Conservation (phyloP, 2,329 filamentous ascomycete species). For the Didymellaceae sp. region DNA sequence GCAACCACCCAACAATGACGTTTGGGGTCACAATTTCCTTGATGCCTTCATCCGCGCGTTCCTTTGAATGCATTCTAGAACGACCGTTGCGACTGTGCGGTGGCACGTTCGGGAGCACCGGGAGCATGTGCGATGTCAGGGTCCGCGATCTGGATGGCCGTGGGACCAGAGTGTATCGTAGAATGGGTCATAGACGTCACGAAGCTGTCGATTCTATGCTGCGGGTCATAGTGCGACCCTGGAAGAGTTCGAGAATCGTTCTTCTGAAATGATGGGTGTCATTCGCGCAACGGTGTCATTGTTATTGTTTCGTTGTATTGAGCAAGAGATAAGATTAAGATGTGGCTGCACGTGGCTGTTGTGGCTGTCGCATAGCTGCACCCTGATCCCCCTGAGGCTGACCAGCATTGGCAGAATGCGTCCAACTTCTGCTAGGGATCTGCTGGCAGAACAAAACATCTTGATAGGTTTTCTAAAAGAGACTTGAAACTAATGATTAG, state of each 20-base stretch:
- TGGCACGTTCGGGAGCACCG: neutral
- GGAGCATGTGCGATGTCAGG: constrained; percentile 14
- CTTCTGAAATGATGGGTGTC: neutral
- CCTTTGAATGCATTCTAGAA: constrained; percentile 4
- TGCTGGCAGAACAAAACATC: constrained; percentile 5
- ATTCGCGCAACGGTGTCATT: neutral
- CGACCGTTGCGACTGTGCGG: neutral
- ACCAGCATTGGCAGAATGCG: constrained; percentile 1
- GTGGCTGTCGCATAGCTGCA: neutral
- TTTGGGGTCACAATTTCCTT: neutral
- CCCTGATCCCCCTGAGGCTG: constrained; percentile 1
- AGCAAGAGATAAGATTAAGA: neutral
- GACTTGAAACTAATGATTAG: neutral
- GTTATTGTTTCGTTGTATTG: neutral
- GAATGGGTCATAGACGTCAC: constrained; percentile 15
- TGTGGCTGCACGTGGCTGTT: constrained; percentile 16
- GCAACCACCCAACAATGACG: neutral
- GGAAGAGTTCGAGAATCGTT: constrained; percentile 1
- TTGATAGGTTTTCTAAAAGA: constrained; percentile 1
- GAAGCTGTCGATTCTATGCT: neutral
- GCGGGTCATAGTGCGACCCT: neutral
- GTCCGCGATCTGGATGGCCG: constrained; percentile 14
- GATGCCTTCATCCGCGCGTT: constrained; percentile 11
- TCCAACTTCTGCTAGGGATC: constrained; percentile 12
- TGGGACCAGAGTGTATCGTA: too few species aligned